phyloP scores from a whole-genome alignment of 2,329 filamentous ascomycete species.

The Fusarium pilosicola region DNA sequence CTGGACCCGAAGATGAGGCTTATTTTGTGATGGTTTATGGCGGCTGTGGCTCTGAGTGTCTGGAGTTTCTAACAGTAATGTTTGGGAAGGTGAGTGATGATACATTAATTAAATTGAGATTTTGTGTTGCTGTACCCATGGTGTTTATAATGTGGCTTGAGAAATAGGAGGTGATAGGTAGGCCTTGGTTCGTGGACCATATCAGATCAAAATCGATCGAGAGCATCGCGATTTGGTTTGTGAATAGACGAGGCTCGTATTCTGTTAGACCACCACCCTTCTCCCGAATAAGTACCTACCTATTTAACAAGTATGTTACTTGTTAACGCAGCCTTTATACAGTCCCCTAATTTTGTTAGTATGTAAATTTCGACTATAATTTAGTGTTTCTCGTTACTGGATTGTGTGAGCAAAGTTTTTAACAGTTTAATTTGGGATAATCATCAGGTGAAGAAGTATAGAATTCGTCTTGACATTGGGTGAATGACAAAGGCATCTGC shows the following conservation, averaged over 20 bases:
- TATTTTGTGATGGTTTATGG: slow-evolving; percentile 20
- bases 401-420: background rate
- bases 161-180: background rate
- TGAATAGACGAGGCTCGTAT: background rate
- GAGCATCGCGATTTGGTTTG: background rate
- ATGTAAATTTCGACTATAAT: background rate
- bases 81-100: background rate
- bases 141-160: background rate
- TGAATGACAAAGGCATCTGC: background rate
- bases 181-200: background rate
- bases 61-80: background rate
- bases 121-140: background rate
- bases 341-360: background rate
- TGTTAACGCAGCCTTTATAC: background rate
- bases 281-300: too few species aligned
- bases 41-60: slow-evolving; percentile 15
- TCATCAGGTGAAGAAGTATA: background rate
- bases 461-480: background rate
- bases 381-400: background rate
- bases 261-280: background rate
- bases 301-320: background rate
- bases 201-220: background rate
- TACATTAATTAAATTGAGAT: background rate
- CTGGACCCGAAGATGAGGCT: slow-evolving; percentile 17
- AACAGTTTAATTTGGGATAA: background rate